Evolutionary conservation across 2,329 filamentous ascomycete genomes (phyloP).

Genomic region (Colletotrichum euphorbiae): DNA sequence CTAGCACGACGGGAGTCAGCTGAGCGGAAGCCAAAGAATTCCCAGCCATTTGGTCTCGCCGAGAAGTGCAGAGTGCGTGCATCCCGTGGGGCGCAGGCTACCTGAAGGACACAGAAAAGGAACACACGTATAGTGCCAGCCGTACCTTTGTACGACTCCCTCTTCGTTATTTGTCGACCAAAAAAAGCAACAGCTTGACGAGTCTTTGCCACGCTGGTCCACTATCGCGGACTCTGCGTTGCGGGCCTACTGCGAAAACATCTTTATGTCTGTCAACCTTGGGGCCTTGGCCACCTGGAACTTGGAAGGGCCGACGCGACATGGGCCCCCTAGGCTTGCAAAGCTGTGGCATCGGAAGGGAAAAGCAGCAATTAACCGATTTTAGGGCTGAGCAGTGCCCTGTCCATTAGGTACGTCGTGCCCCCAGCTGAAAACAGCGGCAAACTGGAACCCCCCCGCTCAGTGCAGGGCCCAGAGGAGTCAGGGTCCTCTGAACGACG

Average conservation of each 20-base stretch:
- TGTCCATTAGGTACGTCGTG: slow-evolving; percentile 25
- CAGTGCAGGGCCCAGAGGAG: slow-evolving; percentile 3
- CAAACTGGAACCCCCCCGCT: slow-evolving; percentile 11
- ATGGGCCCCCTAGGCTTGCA: slow-evolving; percentile 8
- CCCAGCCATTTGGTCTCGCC: slow-evolving; percentile 18
- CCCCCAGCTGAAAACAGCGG: slow-evolving; percentile 18
- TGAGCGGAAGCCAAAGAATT: background rate
- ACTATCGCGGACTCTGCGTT: slow-evolving; percentile 8
- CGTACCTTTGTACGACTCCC: slow-evolving; percentile 12
- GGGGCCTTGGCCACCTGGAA: background rate
- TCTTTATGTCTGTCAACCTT: background rate
- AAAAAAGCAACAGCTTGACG: slow-evolving; percentile 26
- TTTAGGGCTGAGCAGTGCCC: slow-evolving; percentile 36
- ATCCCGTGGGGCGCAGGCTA: slow-evolving; percentile 12
- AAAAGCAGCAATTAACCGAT: slow-evolving; percentile 12
- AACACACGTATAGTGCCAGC: background rate
- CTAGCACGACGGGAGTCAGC: slow-evolving; percentile 18
- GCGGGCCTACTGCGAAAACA: background rate
- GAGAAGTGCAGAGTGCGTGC: slow-evolving; percentile 28
- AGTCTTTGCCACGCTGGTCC: slow-evolving; percentile 28
- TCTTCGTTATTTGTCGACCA: background rate
- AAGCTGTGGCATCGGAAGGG: slow-evolving; percentile 2
- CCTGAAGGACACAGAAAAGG: background rate
- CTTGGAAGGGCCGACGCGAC: slow-evolving; percentile 17
- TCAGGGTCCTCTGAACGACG: background rate